Conservation (phyloP, 139 green algal genomes). For the Parachlorella kessleri region DNA sequence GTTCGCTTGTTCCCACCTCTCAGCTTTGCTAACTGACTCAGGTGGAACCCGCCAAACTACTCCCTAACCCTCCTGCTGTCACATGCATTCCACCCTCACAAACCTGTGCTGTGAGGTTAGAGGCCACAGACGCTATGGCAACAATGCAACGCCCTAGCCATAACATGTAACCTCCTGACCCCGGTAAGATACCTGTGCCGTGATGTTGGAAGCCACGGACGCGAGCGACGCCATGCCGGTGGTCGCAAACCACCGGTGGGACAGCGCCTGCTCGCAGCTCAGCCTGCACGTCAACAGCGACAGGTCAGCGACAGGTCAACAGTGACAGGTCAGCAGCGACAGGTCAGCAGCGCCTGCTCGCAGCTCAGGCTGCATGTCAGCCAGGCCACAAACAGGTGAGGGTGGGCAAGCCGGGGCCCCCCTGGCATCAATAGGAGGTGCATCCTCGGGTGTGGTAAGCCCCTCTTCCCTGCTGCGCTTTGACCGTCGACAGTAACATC, state of each 20-base stretch:
- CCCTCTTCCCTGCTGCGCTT: too few species aligned
- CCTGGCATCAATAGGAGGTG: too few species aligned
- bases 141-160: too few species aligned
- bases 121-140: conserved; percentile 2
- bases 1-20: too few species aligned
- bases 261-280: conserved; percentile 48
- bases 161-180: neutral
- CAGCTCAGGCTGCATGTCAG: conserved; percentile 53
- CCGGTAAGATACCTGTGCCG: neutral
- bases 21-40: too few species aligned
- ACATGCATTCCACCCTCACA: neutral
- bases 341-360: conserved; percentile 38
- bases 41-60: neutral
- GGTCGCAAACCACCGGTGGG: conserved; percentile 53
- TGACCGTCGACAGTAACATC: too few species aligned
- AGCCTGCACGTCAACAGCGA: too few species aligned
- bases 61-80: neutral
- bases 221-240: conserved; percentile 21
- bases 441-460: too few species aligned
- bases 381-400: neutral
- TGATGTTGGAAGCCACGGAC: neutral
- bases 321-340: neutral
- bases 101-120: neutral
- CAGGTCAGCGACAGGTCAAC: neutral
- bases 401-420: too few species aligned